These are phyloP conservation scores for Gentiana straminea DNA, from an alignment of 257 asterid genomes.

Conservation along the genomic window DNA sequence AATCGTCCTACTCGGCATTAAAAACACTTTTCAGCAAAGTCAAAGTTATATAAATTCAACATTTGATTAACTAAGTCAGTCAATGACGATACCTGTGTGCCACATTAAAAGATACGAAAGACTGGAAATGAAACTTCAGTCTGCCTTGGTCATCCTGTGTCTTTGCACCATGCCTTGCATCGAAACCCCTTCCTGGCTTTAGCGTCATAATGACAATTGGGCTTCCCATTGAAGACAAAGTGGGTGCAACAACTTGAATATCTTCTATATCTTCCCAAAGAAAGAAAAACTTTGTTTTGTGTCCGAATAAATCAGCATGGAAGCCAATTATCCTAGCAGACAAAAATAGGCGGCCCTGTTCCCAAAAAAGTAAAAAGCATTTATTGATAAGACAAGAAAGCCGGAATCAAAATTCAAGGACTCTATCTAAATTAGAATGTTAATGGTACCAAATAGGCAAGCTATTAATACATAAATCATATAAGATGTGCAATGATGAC, in stretches of 20 bases:
- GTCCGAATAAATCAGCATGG: slow-evolving; percentile 93
- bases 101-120: slow-evolving; percentile 83
- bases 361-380: slow-evolving; percentile 10
- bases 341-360: slow-evolving; percentile 92
- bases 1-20: slow-evolving; percentile 52
- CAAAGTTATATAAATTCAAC: background rate
- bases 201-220: slow-evolving; percentile 73
- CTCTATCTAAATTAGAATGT: no score
- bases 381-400: slow-evolving; percentile 3
- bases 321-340: slow-evolving; percentile 98
- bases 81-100: slow-evolving; percentile 53
- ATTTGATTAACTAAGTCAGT: background rate
- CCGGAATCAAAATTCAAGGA: no score
- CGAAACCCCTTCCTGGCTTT: slow-evolving; percentile 80
- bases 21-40: background rate
- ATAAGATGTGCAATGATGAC: no score
- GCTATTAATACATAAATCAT: no score
- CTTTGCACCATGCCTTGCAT: slow-evolving; percentile 94
- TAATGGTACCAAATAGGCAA: no score
- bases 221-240: slow-evolving; percentile 97
- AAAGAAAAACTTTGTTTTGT: slow-evolving; percentile 88
- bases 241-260: slow-evolving; percentile 74
- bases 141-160: slow-evolving; percentile 81
- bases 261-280: slow-evolving; percentile 99
- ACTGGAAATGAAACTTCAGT: slow-evolving; percentile 85